Percentiles rank a stretch among this genome's conserved stretches.
Conservation (phyloP, 1,284 basidiomycete genomes). For the Cryptococcus hybrid region DNA sequence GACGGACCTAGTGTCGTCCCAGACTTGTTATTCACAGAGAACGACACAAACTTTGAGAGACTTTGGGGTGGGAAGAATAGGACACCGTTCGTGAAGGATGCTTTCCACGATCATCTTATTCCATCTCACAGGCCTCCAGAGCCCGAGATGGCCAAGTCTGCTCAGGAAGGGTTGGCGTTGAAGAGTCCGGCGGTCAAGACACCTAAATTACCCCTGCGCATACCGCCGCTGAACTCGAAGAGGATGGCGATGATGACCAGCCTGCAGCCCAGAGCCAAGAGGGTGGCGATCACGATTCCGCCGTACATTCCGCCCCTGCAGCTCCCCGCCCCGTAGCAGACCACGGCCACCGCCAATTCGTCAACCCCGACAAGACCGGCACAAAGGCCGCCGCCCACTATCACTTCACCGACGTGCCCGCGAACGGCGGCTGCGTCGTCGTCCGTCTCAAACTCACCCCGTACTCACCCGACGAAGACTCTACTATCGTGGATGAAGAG, state of each 20-base stretch:
- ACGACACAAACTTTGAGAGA: slow-evolving; percentile 91
- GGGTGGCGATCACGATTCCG: slow-evolving; percentile 58
- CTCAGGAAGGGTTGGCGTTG: slow-evolving; percentile 17
- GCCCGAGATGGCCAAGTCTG: slow-evolving; percentile 29
- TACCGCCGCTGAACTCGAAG: slow-evolving; percentile 16
- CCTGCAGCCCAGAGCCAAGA: slow-evolving; percentile 8
- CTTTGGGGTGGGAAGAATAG: slow-evolving; percentile 85
- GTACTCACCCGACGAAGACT: slow-evolving; percentile 67
- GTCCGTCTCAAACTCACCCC: slow-evolving; percentile 92
- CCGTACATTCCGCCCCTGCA: slow-evolving; percentile 52
- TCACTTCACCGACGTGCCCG: slow-evolving; percentile 79
- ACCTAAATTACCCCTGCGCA: slow-evolving; percentile 26
- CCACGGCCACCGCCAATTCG: slow-evolving; percentile 55
- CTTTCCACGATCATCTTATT: slow-evolving; percentile 97
- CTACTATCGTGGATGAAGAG: slow-evolving; percentile 80
- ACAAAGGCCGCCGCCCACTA: slow-evolving; percentile 95
- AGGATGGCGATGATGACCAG: slow-evolving; percentile 30
- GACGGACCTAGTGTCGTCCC: slow-evolving; percentile 69
- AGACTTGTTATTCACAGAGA: slow-evolving; percentile 87
- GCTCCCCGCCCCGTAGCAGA: slow-evolving; percentile 30
- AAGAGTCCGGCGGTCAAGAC: slow-evolving; percentile 24
- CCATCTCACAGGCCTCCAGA: slow-evolving; percentile 68
- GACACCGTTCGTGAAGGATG: slow-evolving; percentile 87
- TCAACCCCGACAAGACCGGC: slow-evolving; percentile 83
- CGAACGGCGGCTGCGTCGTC: slow-evolving; percentile 88